phyloP scores from a whole-genome alignment of 148 eudicot species.

The Dianthus caryophyllus region DNA sequence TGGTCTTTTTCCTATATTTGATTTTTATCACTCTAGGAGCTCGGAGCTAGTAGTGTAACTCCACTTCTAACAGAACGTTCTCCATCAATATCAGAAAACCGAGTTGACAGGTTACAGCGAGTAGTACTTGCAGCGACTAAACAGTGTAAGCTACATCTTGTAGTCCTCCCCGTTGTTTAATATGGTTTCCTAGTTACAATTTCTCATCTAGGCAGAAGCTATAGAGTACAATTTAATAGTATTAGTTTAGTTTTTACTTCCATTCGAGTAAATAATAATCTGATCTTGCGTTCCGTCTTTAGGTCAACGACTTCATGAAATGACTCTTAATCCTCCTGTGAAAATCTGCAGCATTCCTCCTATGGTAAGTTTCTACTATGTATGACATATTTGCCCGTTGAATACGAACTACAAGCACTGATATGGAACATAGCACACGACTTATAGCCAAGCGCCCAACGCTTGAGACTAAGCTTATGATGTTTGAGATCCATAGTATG shows the following conservation, averaged over 20 bases:
- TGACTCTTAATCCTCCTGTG: conserved; percentile 68
- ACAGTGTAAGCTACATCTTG: conserved; percentile 50
- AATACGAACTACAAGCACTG: neutral
- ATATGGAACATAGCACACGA: neutral
- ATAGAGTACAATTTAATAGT: too few species aligned
- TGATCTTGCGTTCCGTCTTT: conserved; percentile 14
- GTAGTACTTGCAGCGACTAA: conserved; percentile 80
- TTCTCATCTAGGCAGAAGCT: too few species aligned
- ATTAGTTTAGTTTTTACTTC: neutral
- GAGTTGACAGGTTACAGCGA: conserved; percentile 80
- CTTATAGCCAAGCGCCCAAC: too few species aligned
- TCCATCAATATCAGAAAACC: conserved; percentile 74
- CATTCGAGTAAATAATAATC: neutral
- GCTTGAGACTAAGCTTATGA: too few species aligned
- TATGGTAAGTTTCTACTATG: conserved; percentile 46
- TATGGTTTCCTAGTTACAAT: neutral
- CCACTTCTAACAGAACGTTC: conserved; percentile 88
- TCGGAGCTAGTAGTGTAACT: conserved; percentile 83
- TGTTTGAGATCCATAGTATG: too few species aligned
- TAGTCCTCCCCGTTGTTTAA: neutral
- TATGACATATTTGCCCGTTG: neutral
- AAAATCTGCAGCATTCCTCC: conserved; percentile 49
- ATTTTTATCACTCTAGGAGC: conserved; percentile 46
- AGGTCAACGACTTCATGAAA: conserved; percentile 95
- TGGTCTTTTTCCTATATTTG: neutral